Base-by-base conservation (phyloP, 148 eudicot genomes). In the Heliosperma pusillum region DNA sequence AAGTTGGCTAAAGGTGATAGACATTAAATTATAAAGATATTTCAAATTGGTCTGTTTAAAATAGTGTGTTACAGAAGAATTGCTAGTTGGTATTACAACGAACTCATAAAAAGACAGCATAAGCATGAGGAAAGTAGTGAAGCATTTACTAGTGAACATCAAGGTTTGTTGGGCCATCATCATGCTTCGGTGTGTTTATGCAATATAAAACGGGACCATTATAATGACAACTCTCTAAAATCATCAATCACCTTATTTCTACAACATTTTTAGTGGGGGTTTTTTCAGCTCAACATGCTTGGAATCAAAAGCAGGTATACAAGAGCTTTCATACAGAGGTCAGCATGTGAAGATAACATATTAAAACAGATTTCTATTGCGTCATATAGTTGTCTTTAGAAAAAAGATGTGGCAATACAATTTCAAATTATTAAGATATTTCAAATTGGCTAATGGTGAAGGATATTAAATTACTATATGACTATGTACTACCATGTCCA, bases 171-270 rank as follows among this genome's bases (percentile, higher is more conserved):
- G 52, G 42, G 13, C 68, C 75, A 75, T 80, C 67, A 64, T 71
- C 64, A 71, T 63, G 75, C 78, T 57, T 36, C 61, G n/a, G 56
- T 36, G 67, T 63, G 61, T 78, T 21, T 24, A 33, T 66, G 53
- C 42, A 24, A 66, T 66, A 4, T 44, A 70, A 5, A 70, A 50
- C 1, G n/a, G 72, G 72, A 47, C 71, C 71, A 67, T 7, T 40
- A 42, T 17, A 19, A 40, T 8, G 57, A 20, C 33, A 53, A 15
- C 60, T 50, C 55, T 25, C 16, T 20, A 69, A 20, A 53, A 33
- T 65, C 21, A 30, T 53, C 77, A 67, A 44, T 69, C 16, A 58
- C 0, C 57, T 52, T 27, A 25, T 26, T 52, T 53, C 26, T 25
- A 26, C 15, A 16, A 6, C 60, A 24, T 70, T 50, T 50, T 70